Evolutionary conservation across 257 asterid genomes (phyloP).

Genomic region (Solanum bukasovii): DNA sequence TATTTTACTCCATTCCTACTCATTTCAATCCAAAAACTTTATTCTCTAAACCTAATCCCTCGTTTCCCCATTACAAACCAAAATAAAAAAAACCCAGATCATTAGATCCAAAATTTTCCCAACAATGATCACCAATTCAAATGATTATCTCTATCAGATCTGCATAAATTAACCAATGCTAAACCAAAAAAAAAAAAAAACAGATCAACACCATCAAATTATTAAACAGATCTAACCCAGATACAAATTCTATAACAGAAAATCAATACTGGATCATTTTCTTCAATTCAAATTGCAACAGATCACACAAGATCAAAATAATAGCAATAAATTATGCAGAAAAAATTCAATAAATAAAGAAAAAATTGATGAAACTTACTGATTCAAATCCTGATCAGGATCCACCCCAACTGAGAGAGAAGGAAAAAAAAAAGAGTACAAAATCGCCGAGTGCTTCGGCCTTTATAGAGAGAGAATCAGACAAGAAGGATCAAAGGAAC

Average conservation of each 20-base stretch:
- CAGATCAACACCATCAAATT: neutral
- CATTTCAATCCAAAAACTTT: neutral
- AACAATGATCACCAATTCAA: neutral
- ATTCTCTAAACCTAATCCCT: neutral
- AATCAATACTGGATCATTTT: neutral
- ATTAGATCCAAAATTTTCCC: neutral
- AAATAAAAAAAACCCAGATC: neutral
- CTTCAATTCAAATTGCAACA: neutral
- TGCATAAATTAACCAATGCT: neutral
- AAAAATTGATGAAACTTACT: slow-evolving; percentile 11
- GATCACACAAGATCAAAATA: neutral
- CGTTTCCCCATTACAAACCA: neutral
- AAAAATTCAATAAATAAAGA: neutral
- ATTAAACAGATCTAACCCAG: neutral
- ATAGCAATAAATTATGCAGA: neutral
- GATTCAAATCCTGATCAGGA: slow-evolving; percentile 7
- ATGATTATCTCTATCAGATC: neutral
- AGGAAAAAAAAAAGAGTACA: neutral
- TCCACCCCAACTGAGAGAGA: slow-evolving; percentile 2
- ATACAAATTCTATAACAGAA: neutral
- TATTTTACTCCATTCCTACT: neutral
- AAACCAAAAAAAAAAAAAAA: neutral
- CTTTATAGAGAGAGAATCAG: neutral
- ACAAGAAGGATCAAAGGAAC: neutral
- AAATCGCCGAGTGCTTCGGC: neutral